phyloP scores from a whole-genome alignment of 805 yeast genomes.

The Candida qinlingensis region DNA sequence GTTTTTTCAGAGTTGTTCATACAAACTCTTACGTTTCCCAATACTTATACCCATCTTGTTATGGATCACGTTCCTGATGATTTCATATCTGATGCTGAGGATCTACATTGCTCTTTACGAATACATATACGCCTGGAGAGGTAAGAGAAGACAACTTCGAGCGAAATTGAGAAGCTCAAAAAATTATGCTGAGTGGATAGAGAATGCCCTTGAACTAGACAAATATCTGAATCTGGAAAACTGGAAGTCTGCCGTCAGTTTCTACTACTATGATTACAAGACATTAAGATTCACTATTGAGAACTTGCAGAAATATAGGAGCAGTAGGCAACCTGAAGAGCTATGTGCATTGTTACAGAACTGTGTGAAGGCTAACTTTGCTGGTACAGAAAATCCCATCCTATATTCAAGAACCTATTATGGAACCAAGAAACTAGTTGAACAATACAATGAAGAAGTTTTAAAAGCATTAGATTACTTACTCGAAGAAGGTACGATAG shows the following conservation, averaged over 20 bases:
- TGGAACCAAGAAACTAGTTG: constrained; percentile 64
- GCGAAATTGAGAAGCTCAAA: constrained; percentile 42
- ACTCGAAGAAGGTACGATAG: constrained; percentile 32
- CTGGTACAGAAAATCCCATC: constrained; percentile 69
- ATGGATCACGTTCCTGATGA: constrained; percentile 50
- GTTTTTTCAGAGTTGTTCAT: constrained; percentile 34
- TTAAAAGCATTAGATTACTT: constrained; percentile 41
- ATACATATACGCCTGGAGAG: constrained; percentile 53
- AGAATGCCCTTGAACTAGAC: constrained; percentile 54
- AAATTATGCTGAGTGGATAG: constrained; percentile 57
- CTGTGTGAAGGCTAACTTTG: constrained; percentile 68
- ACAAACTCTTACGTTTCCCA: constrained; percentile 60
- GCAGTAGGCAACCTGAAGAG: constrained; percentile 31
- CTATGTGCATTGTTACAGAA: constrained; percentile 54
- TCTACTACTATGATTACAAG: constrained; percentile 63
- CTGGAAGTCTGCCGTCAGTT: constrained; percentile 59
- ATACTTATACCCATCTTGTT: constrained; percentile 42
- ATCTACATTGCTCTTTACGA: constrained; percentile 61
- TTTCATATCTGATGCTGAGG: constrained; percentile 48
- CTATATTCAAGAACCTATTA: constrained; percentile 70
- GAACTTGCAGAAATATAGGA: constrained; percentile 31
- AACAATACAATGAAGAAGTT: constrained; percentile 49
- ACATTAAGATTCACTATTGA: constrained; percentile 46
- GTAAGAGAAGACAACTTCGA: constrained; percentile 46
- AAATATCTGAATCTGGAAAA: constrained; percentile 49